A percentile compares a stretch with the other conserved stretches of the same genome.
Evolutionary conservation across 768 basidiomycete genomes (phyloP).

Genomic region (Tubosaeta brunneosetosa): DNA sequence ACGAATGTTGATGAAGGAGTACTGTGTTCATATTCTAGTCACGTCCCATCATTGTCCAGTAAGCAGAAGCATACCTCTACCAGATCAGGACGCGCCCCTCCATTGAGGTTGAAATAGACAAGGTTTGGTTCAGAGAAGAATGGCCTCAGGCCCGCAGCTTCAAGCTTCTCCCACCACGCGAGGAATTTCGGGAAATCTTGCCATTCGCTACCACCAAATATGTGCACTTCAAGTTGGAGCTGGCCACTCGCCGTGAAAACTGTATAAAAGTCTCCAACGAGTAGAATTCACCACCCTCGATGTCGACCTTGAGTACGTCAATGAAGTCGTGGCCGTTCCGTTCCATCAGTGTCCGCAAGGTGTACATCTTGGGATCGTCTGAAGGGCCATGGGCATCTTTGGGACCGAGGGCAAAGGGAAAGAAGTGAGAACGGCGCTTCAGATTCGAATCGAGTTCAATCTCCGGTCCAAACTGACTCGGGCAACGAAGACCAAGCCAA

Average conservation of each 20-base stretch:
- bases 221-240: slow-evolving; percentile 65
- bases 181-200: slow-evolving; percentile 51
- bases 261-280: slow-evolving; percentile 50
- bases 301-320: slow-evolving; percentile 70
- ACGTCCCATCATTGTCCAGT: not conserved
- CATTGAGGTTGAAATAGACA: slow-evolving; percentile 41
- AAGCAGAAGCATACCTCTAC: slow-evolving; percentile 32
- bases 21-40: slow-evolving; percentile 28
- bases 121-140: slow-evolving; percentile 64
- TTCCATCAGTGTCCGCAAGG: slow-evolving; percentile 58
- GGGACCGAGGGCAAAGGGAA: slow-evolving; percentile 41
- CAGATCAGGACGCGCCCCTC: slow-evolving; percentile 35
- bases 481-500: not conserved
- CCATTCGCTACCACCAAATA: slow-evolving; percentile 43
- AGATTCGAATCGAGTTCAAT: slow-evolving; percentile 31
- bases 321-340: slow-evolving; percentile 64
- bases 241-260: slow-evolving; percentile 47
- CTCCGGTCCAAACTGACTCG: slow-evolving; percentile 41
- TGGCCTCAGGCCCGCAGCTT: slow-evolving; percentile 61
- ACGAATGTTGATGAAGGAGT: slow-evolving; percentile 48
- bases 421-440: slow-evolving; percentile 40
- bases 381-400: slow-evolving; percentile 42
- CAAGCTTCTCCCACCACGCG: slow-evolving; percentile 70
- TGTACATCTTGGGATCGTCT: slow-evolving; percentile 53
- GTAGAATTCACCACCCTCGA: slow-evolving; percentile 66